phyloP scores from a whole-genome alignment of 2,329 filamentous ascomycete genomes.

The Juglanconis oblonga region DNA sequence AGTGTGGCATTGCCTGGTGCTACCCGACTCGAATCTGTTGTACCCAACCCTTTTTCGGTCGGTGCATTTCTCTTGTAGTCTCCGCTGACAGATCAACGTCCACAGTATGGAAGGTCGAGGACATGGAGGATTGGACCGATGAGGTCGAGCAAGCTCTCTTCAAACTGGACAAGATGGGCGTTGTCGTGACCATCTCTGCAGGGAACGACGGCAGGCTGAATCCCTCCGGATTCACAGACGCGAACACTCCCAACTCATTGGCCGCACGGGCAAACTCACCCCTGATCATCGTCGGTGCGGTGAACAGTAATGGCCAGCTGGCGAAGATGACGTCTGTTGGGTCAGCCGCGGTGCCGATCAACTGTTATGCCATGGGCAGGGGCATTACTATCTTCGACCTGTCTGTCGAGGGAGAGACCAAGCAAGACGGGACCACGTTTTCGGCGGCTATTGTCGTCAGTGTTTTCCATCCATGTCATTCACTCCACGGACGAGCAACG shows the following conservation, averaged over 20 bases:
- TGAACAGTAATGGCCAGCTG: conserved; percentile 7
- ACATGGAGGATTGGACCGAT: background rate
- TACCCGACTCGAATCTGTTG: no score
- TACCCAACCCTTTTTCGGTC: background rate
- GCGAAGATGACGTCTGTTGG: conserved; percentile 3
- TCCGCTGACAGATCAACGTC: background rate
- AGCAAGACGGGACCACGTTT: conserved; percentile 7
- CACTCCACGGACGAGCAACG: background rate
- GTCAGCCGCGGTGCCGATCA: background rate
- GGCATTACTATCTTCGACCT: background rate
- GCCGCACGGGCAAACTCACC: background rate
- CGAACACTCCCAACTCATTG: conserved; percentile 5
- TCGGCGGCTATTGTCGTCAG: conserved; percentile 4
- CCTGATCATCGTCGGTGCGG: conserved; percentile 7
- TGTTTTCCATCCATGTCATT: background rate
- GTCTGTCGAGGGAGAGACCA: background rate
- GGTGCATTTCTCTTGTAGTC: background rate
- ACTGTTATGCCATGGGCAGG: conserved; percentile 4
- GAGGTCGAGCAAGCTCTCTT: background rate
- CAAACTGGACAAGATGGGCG: background rate
- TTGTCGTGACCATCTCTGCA: conserved; percentile 1
- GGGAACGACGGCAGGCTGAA: conserved; percentile 2
- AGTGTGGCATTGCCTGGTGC: background rate
- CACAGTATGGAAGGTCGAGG: conserved; percentile 1
- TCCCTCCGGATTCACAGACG: background rate